Conservation (phyloP, 768 basidiomycete genomes). For the Boletus rubroflammeus region DNA sequence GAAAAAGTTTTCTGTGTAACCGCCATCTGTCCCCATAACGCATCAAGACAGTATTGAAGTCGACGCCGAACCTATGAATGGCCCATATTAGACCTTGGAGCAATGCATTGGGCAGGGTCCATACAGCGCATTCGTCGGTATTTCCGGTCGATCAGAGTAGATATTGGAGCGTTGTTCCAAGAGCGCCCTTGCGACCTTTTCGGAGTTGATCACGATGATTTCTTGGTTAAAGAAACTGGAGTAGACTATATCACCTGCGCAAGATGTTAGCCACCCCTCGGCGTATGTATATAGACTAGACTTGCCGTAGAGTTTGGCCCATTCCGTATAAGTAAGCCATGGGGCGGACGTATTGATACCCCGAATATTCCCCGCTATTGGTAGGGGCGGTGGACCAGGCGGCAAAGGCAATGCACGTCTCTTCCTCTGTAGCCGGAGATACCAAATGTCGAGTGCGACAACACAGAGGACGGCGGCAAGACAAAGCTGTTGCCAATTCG, state of each 20-base stretch:
- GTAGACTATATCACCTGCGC: conserved; percentile 28
- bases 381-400: conserved; percentile 20
- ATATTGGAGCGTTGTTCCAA: conserved; percentile 26
- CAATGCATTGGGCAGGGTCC: background rate
- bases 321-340: conserved; percentile 21
- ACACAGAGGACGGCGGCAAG: conserved; percentile 10
- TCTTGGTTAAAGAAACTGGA: conserved; percentile 19
- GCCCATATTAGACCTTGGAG: background rate
- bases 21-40: conserved; percentile 39
- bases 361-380: conserved; percentile 19
- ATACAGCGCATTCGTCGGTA: conserved; percentile 22
- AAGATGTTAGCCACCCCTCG: background rate
- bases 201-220: conserved; percentile 28
- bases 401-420: conserved; percentile 10
- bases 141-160: conserved; percentile 32
- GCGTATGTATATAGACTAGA: background rate
- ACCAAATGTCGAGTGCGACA: conserved; percentile 1
- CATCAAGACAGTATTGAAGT: conserved; percentile 33
- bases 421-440: conserved; percentile 3
- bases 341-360: conserved; percentile 10
- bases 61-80: conserved; percentile 28
- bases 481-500: conserved; percentile 12
- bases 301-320: conserved; percentile 17
- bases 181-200: conserved; percentile 23
- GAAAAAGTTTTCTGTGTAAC: conserved; percentile 32